These are phyloP conservation scores for Gaertneriomyces semiglobifer DNA, from an alignment of 192 early-diverging fungal species.

Conservation along the genomic window DNA sequence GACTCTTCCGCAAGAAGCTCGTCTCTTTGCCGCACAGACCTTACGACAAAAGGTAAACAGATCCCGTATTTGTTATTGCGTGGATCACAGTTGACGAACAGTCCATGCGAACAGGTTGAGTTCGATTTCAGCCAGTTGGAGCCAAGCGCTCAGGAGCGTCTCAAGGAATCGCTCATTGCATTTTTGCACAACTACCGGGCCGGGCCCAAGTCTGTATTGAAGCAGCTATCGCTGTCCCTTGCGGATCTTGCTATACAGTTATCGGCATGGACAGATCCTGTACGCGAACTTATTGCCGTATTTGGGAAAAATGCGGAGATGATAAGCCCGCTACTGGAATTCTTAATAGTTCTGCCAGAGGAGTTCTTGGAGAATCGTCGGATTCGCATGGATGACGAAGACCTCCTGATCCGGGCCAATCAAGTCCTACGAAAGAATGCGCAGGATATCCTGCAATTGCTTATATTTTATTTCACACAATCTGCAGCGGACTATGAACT, in stretches of 20 bases:
- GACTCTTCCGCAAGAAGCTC: conserved; percentile 52
- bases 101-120: conserved; percentile 54
- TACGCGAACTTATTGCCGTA: conserved; percentile 66
- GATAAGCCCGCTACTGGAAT: conserved; percentile 69
- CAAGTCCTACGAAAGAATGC: conserved; percentile 65
- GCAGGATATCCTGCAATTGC: conserved; percentile 63
- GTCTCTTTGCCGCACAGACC: conserved; percentile 92
- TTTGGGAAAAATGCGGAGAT: conserved; percentile 63
- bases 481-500: conserved; percentile 21
- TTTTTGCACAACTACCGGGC: conserved; percentile 55
- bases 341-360: conserved; percentile 83
- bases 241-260: conserved; percentile 62
- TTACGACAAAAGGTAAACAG: conserved; percentile 74
- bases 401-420: conserved; percentile 42
- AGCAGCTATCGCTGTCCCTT: conserved; percentile 78
- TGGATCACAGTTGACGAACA: no score
- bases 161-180: conserved; percentile 77
- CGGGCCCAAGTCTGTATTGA: conserved; percentile 63
- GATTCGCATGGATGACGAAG: conserved; percentile 32
- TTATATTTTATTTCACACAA: conserved; percentile 67
- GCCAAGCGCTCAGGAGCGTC: conserved; percentile 50
- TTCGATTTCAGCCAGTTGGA: conserved; percentile 77
- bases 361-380: conserved; percentile 70
- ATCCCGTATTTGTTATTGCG: no score
- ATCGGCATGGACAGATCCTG: conserved; percentile 74